These are phyloP conservation scores for Karstenula rhodostoma DNA, from an alignment of 2,329 filamentous ascomycete genomes.

Conservation along the genomic window DNA sequence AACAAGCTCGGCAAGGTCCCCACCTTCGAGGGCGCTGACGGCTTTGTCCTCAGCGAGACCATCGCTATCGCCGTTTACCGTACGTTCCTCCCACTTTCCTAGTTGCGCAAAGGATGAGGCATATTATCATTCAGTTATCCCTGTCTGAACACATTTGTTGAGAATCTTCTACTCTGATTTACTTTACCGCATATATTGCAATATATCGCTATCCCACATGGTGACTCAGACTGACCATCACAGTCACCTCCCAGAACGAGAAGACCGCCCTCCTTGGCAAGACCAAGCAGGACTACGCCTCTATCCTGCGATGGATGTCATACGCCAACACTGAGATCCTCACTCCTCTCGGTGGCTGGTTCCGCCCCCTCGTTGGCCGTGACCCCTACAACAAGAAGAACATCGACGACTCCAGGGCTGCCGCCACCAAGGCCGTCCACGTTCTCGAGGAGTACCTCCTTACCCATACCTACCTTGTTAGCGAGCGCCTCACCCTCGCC, in stretches of 20 bases:
- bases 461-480: conserved; percentile 95
- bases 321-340: conserved; percentile 92
- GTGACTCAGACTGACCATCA: conserved; percentile 41
- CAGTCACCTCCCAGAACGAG: conserved; percentile 99
- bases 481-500: conserved; percentile 96
- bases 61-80: conserved; percentile 98
- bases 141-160: conserved; percentile 97
- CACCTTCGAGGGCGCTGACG: conserved; percentile 90
- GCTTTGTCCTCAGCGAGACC: conserved; percentile 85
- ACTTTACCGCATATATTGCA: conserved; percentile 60
- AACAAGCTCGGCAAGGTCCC: conserved; percentile 92
- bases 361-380: conserved; percentile 82
- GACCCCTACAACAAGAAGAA: conserved; percentile 97
- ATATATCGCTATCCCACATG: conserved; percentile 24
- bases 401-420: conserved; percentile 81
- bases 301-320: conserved; percentile 98
- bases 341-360: conserved; percentile 77
- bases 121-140: conserved; percentile 69
- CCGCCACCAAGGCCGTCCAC: conserved; percentile 70
- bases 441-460: conserved; percentile 87
- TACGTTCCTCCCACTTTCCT: conserved; percentile 64
- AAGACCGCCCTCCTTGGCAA: conserved; percentile 99
- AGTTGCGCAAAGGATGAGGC: conserved; percentile 69
- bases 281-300: conserved; percentile 99
- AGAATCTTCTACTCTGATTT: conserved; percentile 79